phyloP scores from a whole-genome alignment of 2,329 filamentous ascomycete species.

The Hymenoscyphus fraxineus region DNA sequence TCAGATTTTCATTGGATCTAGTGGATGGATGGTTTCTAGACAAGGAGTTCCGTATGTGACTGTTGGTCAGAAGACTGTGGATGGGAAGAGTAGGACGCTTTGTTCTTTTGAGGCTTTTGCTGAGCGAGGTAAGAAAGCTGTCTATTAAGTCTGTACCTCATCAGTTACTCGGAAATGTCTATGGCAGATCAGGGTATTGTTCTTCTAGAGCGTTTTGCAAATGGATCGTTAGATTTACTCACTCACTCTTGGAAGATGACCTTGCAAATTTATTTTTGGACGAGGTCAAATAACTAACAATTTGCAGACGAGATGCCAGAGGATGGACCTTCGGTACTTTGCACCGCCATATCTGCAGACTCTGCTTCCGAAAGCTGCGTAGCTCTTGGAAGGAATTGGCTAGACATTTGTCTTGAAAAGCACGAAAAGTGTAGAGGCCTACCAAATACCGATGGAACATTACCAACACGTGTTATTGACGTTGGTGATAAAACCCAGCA shows the following conservation, averaged over 20 bases:
- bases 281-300: conserved; percentile 1
- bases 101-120: conserved; percentile 22
- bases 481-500: conserved; percentile 14
- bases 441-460: neutral
- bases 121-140: conserved; percentile 15
- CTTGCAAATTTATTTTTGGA: neutral
- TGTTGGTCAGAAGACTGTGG: conserved; percentile 12
- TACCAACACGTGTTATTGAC: conserved; percentile 20
- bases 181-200: no score
- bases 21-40: conserved; percentile 18
- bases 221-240: no score
- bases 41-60: conserved; percentile 21
- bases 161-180: no score
- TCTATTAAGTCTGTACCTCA: neutral
- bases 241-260: no score
- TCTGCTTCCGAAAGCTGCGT: conserved; percentile 16
- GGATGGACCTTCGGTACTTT: conserved; percentile 14
- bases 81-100: conserved; percentile 12
- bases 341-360: conserved; percentile 17
- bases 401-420: conserved; percentile 14
- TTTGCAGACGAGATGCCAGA: conserved; percentile 11
- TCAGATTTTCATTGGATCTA: conserved; percentile 19
- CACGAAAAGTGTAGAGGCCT: conserved; percentile 14
- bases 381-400: conserved; percentile 15
- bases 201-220: no score